phyloP scores from a whole-genome alignment of 2,329 filamentous ascomycete genomes.

The Fusarium sp. region DNA sequence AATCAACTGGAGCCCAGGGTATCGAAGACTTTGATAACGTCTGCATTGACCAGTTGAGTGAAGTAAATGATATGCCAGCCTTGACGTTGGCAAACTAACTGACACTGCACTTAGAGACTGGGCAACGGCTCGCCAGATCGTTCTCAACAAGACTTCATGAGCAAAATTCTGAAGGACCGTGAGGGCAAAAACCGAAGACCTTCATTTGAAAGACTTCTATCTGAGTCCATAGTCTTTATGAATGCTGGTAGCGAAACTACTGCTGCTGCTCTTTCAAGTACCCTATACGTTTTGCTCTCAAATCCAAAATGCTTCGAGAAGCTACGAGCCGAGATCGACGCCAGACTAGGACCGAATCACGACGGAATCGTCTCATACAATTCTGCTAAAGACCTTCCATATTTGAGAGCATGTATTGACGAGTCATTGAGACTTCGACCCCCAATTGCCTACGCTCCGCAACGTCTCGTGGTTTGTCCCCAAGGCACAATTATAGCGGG shows the following conservation, averaged over 20 bases:
- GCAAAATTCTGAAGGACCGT: not conserved
- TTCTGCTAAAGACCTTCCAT: not conserved
- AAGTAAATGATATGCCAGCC: fast-evolving
- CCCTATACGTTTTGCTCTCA: not conserved
- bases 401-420: not conserved
- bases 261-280: not conserved
- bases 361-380: not conserved
- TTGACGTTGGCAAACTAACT: not conserved
- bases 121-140: not conserved
- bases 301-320: not conserved
- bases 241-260: not conserved
- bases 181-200: fast-evolving
- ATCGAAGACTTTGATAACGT: not conserved
- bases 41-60: not conserved
- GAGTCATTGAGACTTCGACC: not conserved
- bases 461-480: not conserved
- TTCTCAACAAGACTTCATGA: not conserved
- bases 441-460: not conserved
- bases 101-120: not conserved
- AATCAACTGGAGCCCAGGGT: not conserved
- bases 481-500: not conserved
- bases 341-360: not conserved
- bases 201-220: not conserved
- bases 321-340: not conserved
- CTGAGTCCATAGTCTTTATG: not conserved